phyloP scores from a whole-genome alignment of 2,329 filamentous ascomycete species.

The Fusarium armeniacum region DNA sequence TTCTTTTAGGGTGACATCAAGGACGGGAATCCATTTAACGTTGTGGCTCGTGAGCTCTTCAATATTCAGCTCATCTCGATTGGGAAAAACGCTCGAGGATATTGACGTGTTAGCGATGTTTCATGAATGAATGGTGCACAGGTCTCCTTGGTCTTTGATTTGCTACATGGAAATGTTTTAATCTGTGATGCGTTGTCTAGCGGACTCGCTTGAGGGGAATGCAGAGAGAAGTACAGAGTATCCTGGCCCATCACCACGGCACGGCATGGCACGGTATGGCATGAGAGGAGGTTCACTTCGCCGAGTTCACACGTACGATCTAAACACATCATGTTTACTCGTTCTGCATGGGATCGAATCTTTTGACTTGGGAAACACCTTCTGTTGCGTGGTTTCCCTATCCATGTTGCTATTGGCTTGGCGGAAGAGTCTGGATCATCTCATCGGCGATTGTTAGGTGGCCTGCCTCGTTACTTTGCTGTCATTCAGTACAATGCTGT shows the following conservation, averaged over 20 bases:
- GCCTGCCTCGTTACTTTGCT: neutral
- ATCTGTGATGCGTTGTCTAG: constrained; percentile 42
- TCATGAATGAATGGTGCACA: constrained; percentile 25
- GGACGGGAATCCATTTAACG: constrained; percentile 33
- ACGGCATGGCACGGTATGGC: neutral
- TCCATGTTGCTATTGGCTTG: constrained; percentile 27
- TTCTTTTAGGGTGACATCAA: constrained; percentile 21
- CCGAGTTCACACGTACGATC: constrained; percentile 13
- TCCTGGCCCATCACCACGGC: constrained; percentile 3
- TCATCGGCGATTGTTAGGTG: constrained; percentile 39
- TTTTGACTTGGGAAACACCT: constrained; percentile 5
- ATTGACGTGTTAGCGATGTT: constrained; percentile 38
- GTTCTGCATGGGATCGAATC: constrained; percentile 13
- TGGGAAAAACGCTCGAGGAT: constrained; percentile 22
- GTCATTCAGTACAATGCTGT: neutral
- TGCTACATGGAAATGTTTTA: constrained; percentile 18
- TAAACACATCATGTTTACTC: constrained; percentile 14
- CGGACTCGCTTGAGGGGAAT: constrained; percentile 7
- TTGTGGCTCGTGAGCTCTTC: constrained; percentile 41
- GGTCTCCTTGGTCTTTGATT: constrained; percentile 26
- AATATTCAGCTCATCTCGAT: constrained; percentile 35
- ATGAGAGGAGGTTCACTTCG: constrained; percentile 19
- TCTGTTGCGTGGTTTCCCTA: constrained; percentile 1
- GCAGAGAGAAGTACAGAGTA: constrained; percentile 9
- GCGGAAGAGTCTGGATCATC: constrained; percentile 32